phyloP scores from a whole-genome alignment of 108 stramenopile genomes.

The Discostella pseudostelligera region DNA sequence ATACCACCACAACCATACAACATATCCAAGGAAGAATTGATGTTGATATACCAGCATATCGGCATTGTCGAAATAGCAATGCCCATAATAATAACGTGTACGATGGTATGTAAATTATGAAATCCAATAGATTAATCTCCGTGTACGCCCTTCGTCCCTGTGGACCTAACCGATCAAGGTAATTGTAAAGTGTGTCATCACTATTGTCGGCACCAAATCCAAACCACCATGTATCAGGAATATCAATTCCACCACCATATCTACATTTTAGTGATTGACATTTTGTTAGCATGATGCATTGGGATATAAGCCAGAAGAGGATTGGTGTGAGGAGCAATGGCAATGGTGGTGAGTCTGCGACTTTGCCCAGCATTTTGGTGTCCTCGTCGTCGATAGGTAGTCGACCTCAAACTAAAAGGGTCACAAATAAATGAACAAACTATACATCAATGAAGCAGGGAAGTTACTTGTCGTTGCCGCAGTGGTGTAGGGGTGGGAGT shows the following conservation, averaged over 20 bases:
- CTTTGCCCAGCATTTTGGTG: no score
- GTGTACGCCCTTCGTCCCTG: conserved; percentile 11
- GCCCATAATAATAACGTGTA: conserved; percentile 12
- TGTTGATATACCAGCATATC: conserved; percentile 1
- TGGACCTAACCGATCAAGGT: conserved; percentile 1
- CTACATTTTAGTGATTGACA: not conserved
- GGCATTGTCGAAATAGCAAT: conserved; percentile 13
- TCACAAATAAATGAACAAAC: no score
- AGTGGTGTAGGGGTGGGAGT: no score
- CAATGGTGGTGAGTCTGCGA: no score
- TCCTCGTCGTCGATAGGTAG: no score
- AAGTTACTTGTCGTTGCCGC: no score
- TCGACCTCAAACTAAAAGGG: no score
- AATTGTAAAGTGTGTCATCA: conserved; percentile 9
- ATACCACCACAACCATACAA: not conserved
- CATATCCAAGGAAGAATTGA: conserved; percentile 9
- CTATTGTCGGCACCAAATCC: not conserved
- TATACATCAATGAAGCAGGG: no score
- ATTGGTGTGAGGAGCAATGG: conserved; percentile 61
- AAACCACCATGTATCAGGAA: conserved; percentile 17
- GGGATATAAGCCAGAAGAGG: not conserved
- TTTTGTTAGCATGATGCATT: not conserved
- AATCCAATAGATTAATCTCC: conserved; percentile 9
- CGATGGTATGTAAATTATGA: conserved; percentile 12
- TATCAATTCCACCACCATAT: not conserved